Base-by-base conservation (phyloP, 1,284 basidiomycete species). In the Irpex sp. region DNA sequence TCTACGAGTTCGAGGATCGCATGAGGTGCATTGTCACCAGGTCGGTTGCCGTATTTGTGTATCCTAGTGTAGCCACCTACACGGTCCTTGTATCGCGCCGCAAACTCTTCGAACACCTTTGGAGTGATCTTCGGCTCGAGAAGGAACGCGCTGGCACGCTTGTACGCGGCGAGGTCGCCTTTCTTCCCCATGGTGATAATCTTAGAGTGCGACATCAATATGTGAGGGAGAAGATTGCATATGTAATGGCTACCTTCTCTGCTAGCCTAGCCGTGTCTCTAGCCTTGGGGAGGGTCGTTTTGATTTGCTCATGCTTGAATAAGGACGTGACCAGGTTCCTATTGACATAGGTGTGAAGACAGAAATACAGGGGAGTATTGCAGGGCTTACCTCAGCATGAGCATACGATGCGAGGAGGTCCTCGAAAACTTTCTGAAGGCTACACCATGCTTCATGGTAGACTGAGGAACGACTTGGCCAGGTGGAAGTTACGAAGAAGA, bases 61-160 rank as follows among this genome's bases (percentile, higher is more conserved):
- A 99, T 90, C 31, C 97, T 88, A 5, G 97, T 99, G 80, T 98
- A 99, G 5, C 97, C 97, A 8, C 97, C 97, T 4, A 90, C 89
- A 4, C 97, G 86, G 19, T 83, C 73, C 1, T 86, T 83, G 76
- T 98, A 99, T 53, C 97, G 90, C 67, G 86, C 74, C 0, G 94
- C 88, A 61, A 98, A 88, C 5, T 86, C 85, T 8, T 81, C 82
- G 73, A 98, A 95, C 21, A 98, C 79, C 75, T 96, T 96, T 17
- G 89, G 86, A 21, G 95, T 77, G 37, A 93, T 77, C 13, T 79
- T 75, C 57, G 87, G 82, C 66, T 89, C 85, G 63, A 95, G 83
- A 39, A 96, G 81, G 78, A 94, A 95, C 1, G 85, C 83, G 61
- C 86, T 81, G 19, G 92, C 93, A 54, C 83, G 83, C 62, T 84